Evolutionary conservation across 345 rosid species (phyloP), one percentile per base, ranked within the genome.

Genomic region (Eucalyptus tenuipes): DNA sequence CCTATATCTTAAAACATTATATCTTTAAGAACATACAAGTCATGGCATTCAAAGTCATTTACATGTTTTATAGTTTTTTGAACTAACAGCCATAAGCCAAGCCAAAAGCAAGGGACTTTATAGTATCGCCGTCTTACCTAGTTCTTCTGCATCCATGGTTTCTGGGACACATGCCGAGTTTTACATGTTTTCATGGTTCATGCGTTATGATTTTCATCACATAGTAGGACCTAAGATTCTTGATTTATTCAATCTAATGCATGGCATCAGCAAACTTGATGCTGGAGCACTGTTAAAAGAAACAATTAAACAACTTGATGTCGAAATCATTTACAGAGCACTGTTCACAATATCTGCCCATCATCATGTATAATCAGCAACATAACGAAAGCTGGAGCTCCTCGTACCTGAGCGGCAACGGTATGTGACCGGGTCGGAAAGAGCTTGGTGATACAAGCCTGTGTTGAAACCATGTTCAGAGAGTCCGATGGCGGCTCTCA

Each of bases 401-500:
- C 52, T 22, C 66, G 20, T 89, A 96, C 99, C 98, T 98, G 99
- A 86, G 99, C 99, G 7, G 99, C 99, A 89, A 98, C 99, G 2
- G 99, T 98, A 88, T 98, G 99, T 3, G 99, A 98, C 48, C 99
- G 96, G 37, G 99, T 97, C 1, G 99, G 99, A 64, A 98, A 98
- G 75, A 98, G 98, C 95, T 98, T 98, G 91, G 99, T 97, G 90
- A 98, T 94, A 90, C 99, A 98, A 92, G 99, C 99, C 1, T n/a
- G 99, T 98, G 89, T 97, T 97, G 86, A 98, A 97, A n/a, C 99
- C 99, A 93, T 98, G 99, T 93, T 98, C 99, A 2, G 99, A 98
- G 49, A 98, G 96, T 61, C 99, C 99, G 16, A 98, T 98, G 55
- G 99, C 99, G 14, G 99, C 99, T 89, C 99, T 92, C 89, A 98